These are phyloP conservation scores for Cercophora samala DNA, from an alignment of 495 filamentous ascomycete species.

Conservation along the genomic window DNA sequence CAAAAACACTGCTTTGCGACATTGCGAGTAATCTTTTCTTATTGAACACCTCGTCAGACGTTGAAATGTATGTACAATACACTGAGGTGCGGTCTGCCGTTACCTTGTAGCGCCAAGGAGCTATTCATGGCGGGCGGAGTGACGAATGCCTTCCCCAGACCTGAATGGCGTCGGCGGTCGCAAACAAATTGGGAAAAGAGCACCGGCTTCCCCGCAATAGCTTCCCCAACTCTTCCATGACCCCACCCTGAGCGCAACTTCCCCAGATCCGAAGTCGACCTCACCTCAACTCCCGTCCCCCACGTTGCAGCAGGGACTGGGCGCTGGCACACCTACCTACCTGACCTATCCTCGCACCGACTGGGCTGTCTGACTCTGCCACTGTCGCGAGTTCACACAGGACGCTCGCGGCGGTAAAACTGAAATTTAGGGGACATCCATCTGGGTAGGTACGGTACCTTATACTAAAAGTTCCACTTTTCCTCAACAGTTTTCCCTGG, in stretches of 20 bases:
- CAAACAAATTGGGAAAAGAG: conserved; percentile 2
- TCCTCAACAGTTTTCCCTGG: neutral
- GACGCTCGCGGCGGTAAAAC: neutral
- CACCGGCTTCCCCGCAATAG: conserved; percentile 7
- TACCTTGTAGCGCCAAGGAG: neutral
- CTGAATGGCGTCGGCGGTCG: conserved; percentile 4
- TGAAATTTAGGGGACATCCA: no score
- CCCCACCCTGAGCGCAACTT: conserved; percentile 2
- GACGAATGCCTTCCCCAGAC: neutral
- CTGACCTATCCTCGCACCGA: no score
- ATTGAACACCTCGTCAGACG: neutral
- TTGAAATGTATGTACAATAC: neutral
- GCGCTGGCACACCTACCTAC: neutral
- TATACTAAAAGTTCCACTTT: neutral
- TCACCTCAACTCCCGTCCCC: neutral
- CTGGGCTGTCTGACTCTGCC: neutral
- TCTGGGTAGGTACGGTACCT: no score
- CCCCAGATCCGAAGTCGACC: neutral
- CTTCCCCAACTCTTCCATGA: conserved; percentile 6
- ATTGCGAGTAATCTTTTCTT: neutral
- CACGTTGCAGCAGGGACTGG: conserved; percentile 3
- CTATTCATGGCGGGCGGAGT: neutral
- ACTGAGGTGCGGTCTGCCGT: neutral
- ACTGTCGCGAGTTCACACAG: neutral
- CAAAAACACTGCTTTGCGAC: neutral